A percentile compares a stretch with the other conserved stretches of the same genome.
These are phyloP conservation scores for Paspalum vaginatum DNA, from an alignment of 176 grass and related monocot species.

Conservation along the genomic window DNA sequence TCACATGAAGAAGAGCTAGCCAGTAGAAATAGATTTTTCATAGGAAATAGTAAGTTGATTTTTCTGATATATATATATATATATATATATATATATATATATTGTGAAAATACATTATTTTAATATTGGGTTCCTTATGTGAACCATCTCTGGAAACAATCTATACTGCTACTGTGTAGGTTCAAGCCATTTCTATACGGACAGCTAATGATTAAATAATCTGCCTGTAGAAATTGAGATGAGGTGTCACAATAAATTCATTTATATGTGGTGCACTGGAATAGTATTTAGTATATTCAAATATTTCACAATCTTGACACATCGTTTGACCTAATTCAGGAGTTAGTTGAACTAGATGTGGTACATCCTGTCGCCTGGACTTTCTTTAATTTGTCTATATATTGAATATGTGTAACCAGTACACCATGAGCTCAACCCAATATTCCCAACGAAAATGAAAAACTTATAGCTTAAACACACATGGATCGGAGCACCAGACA, in stretches of 20 bases:
- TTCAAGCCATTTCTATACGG: too few relatives aligned
- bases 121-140: too few relatives aligned
- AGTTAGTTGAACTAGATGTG: not conserved
- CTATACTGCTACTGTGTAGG: too few relatives aligned
- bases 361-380: not conserved
- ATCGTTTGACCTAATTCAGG: not conserved
- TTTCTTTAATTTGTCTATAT: not conserved
- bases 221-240: not conserved
- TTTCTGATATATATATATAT: too few relatives aligned
- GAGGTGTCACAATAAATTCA: not conserved
- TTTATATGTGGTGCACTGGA: not conserved
- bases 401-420: not conserved
- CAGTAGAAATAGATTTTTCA: too few relatives aligned
- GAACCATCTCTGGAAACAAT: too few relatives aligned
- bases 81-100: too few relatives aligned
- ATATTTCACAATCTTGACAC: not conserved
- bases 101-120: too few relatives aligned
- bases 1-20: too few relatives aligned
- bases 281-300: not conserved
- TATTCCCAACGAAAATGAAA: not conserved
- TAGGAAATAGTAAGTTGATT: too few relatives aligned
- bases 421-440: too few relatives aligned
- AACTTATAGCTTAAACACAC: not conserved
- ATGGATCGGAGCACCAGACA: not conserved
- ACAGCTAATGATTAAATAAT: too few relatives aligned